Evolutionary conservation across 1,139 yeast species (phyloP), one percentile per base, ranked within the genome.

Genomic region (Pichia terricola): DNA sequence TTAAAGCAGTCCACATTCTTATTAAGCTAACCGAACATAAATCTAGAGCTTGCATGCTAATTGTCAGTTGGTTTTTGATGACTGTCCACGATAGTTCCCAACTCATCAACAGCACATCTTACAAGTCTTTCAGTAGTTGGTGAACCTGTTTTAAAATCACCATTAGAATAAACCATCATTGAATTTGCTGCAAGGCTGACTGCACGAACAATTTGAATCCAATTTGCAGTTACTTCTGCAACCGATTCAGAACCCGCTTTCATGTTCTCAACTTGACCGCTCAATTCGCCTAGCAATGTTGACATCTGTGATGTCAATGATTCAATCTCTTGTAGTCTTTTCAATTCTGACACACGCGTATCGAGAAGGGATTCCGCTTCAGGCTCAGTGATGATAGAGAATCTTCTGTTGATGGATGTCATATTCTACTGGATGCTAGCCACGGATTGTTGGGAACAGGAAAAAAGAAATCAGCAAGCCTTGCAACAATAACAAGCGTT

Each of bases 81-180:
- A 16, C 22, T 16, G 22, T 16, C 38, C 3, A 47, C 42, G 26
- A 47, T 47, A 4, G 35, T 40, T 2, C 50, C 50, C 4, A 45
- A 25, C 5, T 47, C 50, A 39, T 47, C 45, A 4, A 47, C 36
- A 4, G 67, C 45, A 34, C 84, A 73, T 41, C 95, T 67, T 4
- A 86, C 87, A 50, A 86, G 65, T 0, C 87, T 73, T 56, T 85
- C 86, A 16, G 82, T 79, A 32, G 75, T 63, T 2, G 78, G 78
- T 9, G 35, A 61, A 11, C 65, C 68, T 6, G 41, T 43, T 36
- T 73, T 75, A 44, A 69, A 70, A 50, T 73, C 79, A 33, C 64
- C 63, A 28, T 70, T 72, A 0, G 71, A 53, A 26, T 45, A 40
- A 8, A 40, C 72, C 46, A 72, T 59, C 41, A 80, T 61, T 3